Evolutionary conservation across 768 basidiomycete genomes (phyloP), one percentile per base, ranked within the genome.

Genomic region (Phlebiopsis gigantea): DNA sequence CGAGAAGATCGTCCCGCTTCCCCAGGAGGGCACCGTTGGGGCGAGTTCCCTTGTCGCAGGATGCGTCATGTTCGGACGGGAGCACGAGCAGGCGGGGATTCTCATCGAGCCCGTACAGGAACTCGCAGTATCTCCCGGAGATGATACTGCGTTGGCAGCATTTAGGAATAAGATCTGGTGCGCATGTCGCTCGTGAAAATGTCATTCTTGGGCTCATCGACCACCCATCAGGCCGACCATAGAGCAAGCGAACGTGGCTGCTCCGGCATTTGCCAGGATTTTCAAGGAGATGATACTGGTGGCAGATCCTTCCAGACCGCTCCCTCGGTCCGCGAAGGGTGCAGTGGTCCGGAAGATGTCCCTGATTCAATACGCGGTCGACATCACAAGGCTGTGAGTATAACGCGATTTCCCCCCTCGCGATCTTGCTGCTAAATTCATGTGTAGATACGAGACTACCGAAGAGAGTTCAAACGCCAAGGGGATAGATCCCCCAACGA

Each of bases 241-340:
- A 1, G 63, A 65, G 44, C n/a, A 57, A 44, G 65, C 63, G 6
- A 68, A 70, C 42, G 39, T 28, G 14, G 49, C 57, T 10, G 65
- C 70, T 4, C 69, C 69, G 4, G 49, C 62, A 2, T 68, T 69
- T 57, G 68, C 69, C 4, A 46, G 65, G 25, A 65, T 71, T 10
- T 69, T 67, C 61, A 70, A 67, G 62, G 69, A 71, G 52, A 62
- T 62, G 58, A 56, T 62, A 22, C 19, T 62, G 5, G 44, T 62
- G 4, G 45, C 55, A 1, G 50, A 59, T 21, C 51, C 58, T 14
- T 17, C 25, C 1, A 62, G 57, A 31, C 61, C 61, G 24, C 31
- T 62, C 6, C 52, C 58, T 6, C 50, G 49, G 10, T 49, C 58
- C 17, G 31, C 44, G 6, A 62, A 62, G 50, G 61, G 61, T 14